These are phyloP conservation scores for Elaeis oleifera DNA, from an alignment of 202 grass and related monocot genomes.

Conservation along the genomic window DNA sequence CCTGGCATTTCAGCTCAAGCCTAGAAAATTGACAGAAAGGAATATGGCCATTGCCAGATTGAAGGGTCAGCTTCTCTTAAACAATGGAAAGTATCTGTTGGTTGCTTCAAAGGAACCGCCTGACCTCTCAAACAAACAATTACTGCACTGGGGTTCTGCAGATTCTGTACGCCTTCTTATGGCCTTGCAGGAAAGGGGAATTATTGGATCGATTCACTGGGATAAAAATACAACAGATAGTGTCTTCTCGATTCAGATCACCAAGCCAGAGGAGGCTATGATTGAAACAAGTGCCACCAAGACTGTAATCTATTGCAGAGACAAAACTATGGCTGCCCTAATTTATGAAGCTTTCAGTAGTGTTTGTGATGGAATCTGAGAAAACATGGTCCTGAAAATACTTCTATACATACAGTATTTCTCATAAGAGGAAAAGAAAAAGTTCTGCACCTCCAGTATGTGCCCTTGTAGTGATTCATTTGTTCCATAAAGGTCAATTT, in stretches of 20 bases:
- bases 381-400: too few species aligned
- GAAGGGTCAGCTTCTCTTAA: slow-evolving; percentile 48
- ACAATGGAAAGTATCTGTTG: slow-evolving; percentile 57
- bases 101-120: slow-evolving; percentile 19
- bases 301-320: slow-evolving; percentile 45
- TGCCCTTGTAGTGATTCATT: too few species aligned
- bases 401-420: too few species aligned
- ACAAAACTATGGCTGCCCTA: slow-evolving; percentile 21
- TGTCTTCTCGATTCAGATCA: slow-evolving; percentile 32
- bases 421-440: too few species aligned
- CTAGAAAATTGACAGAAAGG: slow-evolving; percentile 38
- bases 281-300: slow-evolving; percentile 29
- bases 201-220: slow-evolving; percentile 31
- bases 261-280: slow-evolving; percentile 42
- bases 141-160: slow-evolving; percentile 46
- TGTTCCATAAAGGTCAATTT: too few species aligned
- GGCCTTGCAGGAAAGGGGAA: slow-evolving; percentile 44
- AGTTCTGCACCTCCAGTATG: too few species aligned
- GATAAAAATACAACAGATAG: slow-evolving; percentile 3
- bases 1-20: slow-evolving; percentile 42
- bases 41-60: slow-evolving; percentile 56
- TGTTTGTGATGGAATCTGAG: slow-evolving; percentile 50
- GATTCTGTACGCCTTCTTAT: slow-evolving; percentile 30
- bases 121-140: slow-evolving; percentile 18
- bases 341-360: slow-evolving; percentile 47